phyloP scores from a whole-genome alignment of 768 basidiomycete species.

The Hypholoma fasciculare region DNA sequence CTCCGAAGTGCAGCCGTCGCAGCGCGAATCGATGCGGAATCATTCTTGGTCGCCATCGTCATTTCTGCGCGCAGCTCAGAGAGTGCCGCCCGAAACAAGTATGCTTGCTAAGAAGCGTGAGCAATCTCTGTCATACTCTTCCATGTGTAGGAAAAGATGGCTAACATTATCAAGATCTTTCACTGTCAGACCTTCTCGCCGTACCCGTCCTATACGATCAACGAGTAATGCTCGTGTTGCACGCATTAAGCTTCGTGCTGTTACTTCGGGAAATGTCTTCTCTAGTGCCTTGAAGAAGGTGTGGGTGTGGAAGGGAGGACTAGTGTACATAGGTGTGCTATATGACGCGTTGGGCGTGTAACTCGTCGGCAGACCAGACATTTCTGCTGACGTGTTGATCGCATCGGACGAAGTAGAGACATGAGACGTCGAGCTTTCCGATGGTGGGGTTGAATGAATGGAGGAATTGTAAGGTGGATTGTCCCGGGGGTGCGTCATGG shows the following conservation, averaged over 20 bases:
- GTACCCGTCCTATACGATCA: constrained; percentile 70
- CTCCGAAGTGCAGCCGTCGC: constrained; percentile 75
- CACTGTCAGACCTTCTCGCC: constrained; percentile 65
- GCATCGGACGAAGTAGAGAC: not conserved
- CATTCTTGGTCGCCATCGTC: constrained; percentile 79
- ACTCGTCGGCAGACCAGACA: constrained; percentile 19
- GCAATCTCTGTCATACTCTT: not conserved
- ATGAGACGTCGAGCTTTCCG: constrained; percentile 2
- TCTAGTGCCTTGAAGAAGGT: constrained; percentile 72
- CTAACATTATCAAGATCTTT: constrained; percentile 86
- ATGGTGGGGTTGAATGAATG: constrained; percentile 11
- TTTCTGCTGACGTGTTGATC: constrained; percentile 4
- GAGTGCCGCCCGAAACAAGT: constrained; percentile 90
- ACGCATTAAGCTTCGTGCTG: constrained; percentile 80
- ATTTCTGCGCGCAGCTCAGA: constrained; percentile 89
- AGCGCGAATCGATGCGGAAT: constrained; percentile 79
- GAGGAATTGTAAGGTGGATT: constrained; percentile 9
- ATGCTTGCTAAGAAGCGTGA: constrained; percentile 74
- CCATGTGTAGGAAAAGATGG: constrained; percentile 10
- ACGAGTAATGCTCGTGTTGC: constrained; percentile 80
- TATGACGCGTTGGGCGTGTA: constrained; percentile 18
- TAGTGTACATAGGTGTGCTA: constrained; percentile 45
- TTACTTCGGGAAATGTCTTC: constrained; percentile 69
- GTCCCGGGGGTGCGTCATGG: constrained; percentile 24
- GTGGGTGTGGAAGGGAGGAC: constrained; percentile 84